phyloP scores from a whole-genome alignment of 768 basidiomycete genomes.

The Hydnomerulius pinastri region DNA sequence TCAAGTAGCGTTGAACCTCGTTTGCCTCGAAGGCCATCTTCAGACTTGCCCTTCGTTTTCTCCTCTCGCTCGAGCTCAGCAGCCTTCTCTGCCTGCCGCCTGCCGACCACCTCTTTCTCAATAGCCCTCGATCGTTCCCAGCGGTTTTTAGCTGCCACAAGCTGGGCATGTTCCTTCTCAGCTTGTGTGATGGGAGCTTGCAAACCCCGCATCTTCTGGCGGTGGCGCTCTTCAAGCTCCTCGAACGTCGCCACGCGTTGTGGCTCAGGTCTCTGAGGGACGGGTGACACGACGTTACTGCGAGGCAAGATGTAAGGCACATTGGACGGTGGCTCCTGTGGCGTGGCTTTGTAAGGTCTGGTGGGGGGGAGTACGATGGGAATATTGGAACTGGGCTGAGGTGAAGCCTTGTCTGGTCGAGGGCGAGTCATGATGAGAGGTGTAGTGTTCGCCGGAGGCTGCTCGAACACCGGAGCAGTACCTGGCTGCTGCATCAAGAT shows the following conservation, averaged over 20 bases:
- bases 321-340: constrained; percentile 36
- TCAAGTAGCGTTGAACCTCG: constrained; percentile 34
- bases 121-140: constrained; percentile 79
- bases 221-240: constrained; percentile 83
- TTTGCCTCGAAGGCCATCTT: constrained; percentile 42
- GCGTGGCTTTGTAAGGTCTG: constrained; percentile 35
- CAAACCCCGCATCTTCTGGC: constrained; percentile 78
- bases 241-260: constrained; percentile 78
- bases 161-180: constrained; percentile 72
- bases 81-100: constrained; percentile 72
- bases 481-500: constrained; percentile 33
- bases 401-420: constrained; percentile 17
- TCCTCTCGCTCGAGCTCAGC: constrained; percentile 50
- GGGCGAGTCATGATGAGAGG: constrained; percentile 26
- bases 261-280: constrained; percentile 50
- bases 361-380: constrained; percentile 34
- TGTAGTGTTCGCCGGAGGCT: constrained; percentile 14
- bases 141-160: constrained; percentile 72
- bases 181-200: constrained; percentile 85
- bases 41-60: constrained; percentile 46
- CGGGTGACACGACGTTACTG: constrained; percentile 37
- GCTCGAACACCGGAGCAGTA: constrained; percentile 29
- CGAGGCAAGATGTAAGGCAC: constrained; percentile 48
- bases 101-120: constrained; percentile 74
- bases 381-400: constrained; percentile 27